Evolutionary conservation across 23 red algal species (phyloP).

Genomic region (Gracilaria gracilis): DNA sequence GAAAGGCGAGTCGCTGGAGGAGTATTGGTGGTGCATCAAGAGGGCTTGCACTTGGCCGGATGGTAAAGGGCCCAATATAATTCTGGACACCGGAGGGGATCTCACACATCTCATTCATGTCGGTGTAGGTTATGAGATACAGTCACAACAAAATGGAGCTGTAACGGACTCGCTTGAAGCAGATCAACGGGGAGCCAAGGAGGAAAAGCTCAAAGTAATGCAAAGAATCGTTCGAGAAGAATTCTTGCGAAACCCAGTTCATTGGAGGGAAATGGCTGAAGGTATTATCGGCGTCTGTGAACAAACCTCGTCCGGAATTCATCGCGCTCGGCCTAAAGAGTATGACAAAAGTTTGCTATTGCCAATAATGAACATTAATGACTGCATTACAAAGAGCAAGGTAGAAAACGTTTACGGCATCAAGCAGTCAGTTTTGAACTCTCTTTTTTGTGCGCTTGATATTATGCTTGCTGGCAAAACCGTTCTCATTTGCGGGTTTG

Average conservation of each 20-base stretch:
- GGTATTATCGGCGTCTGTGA: too few relatives aligned
- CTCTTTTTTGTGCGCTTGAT: not conserved
- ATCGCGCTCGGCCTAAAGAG: too few relatives aligned
- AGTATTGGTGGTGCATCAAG: conserved; percentile 28
- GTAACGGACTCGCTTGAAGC: too few relatives aligned
- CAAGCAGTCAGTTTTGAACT: not conserved
- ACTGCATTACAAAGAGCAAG: conserved; percentile 18
- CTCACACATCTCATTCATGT: conserved; percentile 14
- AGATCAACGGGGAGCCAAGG: too few relatives aligned
- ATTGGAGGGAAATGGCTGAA: too few relatives aligned
- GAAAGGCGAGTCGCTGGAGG: conserved; percentile 8
- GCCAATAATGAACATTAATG: conserved; percentile 6
- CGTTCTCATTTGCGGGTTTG: too few relatives aligned
- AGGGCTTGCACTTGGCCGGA: not conserved
- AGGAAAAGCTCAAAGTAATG: too few relatives aligned
- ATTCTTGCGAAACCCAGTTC: too few relatives aligned
- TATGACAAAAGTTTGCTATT: not conserved
- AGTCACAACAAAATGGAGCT: too few relatives aligned
- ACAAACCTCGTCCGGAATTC: too few relatives aligned
- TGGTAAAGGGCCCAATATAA: conserved; percentile 18
- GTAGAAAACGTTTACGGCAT: conserved; percentile 10
- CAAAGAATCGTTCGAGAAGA: too few relatives aligned
- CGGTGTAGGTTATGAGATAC: not conserved
- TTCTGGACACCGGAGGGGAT: conserved; percentile 24
- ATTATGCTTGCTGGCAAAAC: too few relatives aligned